Conservation (phyloP, 306 rosid species). For the Delonix regia region DNA sequence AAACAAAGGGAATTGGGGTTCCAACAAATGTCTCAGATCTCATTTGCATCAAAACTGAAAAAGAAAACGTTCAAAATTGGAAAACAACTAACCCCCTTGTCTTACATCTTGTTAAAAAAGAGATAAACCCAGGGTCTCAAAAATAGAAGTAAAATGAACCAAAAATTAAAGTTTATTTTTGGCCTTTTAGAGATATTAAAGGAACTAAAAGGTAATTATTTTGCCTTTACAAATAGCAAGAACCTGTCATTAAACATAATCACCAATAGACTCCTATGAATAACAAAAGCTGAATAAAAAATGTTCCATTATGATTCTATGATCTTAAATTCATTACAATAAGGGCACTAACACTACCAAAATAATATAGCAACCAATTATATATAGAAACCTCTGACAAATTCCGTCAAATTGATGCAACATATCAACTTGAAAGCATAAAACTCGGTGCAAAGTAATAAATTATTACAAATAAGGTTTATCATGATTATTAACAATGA, state of each 20-base stretch:
- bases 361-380: background rate
- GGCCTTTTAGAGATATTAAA: background rate
- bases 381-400: background rate
- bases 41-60: background rate
- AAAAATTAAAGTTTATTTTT: background rate
- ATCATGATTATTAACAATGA: background rate
- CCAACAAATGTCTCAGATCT: background rate
- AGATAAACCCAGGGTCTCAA: background rate
- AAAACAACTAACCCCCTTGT: background rate
- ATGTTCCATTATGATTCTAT: background rate
- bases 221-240: background rate
- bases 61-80: background rate
- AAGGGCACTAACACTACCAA: background rate
- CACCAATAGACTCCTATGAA: background rate
- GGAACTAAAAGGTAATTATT: background rate
- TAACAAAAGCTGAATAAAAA: background rate
- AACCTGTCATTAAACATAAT: background rate
- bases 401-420: background rate
- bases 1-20: slow-evolving; percentile 50
- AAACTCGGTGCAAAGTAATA: background rate
- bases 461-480: background rate
- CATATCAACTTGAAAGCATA: background rate
- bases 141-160: background rate
- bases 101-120: background rate
- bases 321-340: background rate